A percentile compares a stretch with the other conserved stretches of the same genome.
Evolutionary conservation across 768 basidiomycete species (phyloP).

Genomic region (Tricholoma hemisulphureum): DNA sequence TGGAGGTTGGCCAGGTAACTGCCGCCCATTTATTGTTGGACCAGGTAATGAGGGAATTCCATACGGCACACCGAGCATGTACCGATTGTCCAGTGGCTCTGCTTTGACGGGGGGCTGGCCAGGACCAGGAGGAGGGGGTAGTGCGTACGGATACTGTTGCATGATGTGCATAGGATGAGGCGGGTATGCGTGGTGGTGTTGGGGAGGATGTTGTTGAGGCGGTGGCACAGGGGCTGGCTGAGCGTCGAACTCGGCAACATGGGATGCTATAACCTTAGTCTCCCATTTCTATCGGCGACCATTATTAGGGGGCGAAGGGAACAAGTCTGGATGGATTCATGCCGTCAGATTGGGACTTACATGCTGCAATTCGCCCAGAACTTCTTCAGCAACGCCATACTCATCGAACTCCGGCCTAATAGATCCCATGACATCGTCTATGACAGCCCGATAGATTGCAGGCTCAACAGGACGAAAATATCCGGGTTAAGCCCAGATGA

Average conservation of each 20-base stretch:
- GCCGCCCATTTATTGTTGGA: slow-evolving; percentile 56
- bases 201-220: slow-evolving; percentile 45
- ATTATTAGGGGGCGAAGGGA: slow-evolving; percentile 14
- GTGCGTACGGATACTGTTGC: slow-evolving; percentile 55
- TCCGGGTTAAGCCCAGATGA: slow-evolving; percentile 52
- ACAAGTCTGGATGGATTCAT: background rate
- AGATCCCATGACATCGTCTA: slow-evolving; percentile 89
- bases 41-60: slow-evolving; percentile 63
- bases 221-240: slow-evolving; percentile 36
- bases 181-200: slow-evolving; percentile 52
- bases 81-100: slow-evolving; percentile 70
- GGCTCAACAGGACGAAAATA: slow-evolving; percentile 67
- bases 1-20: slow-evolving; percentile 40
- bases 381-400: slow-evolving; percentile 89
- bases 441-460: slow-evolving; percentile 85
- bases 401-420: slow-evolving; percentile 97
- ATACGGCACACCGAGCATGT: slow-evolving; percentile 57
- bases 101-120: slow-evolving; percentile 59
- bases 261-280: slow-evolving; percentile 86
- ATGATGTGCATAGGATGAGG: slow-evolving; percentile 65
- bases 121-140: slow-evolving; percentile 41
- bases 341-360: slow-evolving; percentile 50
- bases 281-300: slow-evolving; percentile 82
- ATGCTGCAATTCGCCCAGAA: slow-evolving; percentile 83
- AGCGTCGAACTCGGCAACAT: slow-evolving; percentile 90